phyloP scores from a whole-genome alignment of 768 basidiomycete species.

The Suillus lakei region DNA sequence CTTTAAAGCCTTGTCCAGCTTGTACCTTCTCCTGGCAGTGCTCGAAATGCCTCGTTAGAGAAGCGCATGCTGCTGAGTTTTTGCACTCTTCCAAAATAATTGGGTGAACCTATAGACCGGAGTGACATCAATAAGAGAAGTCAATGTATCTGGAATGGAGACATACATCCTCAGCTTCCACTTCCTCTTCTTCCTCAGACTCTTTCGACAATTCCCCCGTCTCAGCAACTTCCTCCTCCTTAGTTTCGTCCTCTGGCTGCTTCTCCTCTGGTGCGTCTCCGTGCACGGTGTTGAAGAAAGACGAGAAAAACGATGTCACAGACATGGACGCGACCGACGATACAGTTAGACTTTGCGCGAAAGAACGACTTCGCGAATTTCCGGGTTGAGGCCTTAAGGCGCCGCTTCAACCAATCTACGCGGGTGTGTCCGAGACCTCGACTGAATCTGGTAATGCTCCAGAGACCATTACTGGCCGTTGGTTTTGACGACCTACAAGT shows the following conservation, averaged over 20 bases:
- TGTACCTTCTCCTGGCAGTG: slow-evolving; percentile 91
- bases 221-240: slow-evolving; percentile 29
- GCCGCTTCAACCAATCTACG: slow-evolving; percentile 24
- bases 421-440: background rate
- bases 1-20: slow-evolving; percentile 81
- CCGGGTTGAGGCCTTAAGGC: slow-evolving; percentile 24
- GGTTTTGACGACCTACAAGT: background rate
- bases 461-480: background rate
- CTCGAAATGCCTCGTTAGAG: slow-evolving; percentile 80
- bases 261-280: slow-evolving; percentile 43
- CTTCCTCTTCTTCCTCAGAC: slow-evolving; percentile 45
- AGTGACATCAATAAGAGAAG: background rate
- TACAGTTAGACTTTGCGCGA: slow-evolving; percentile 15
- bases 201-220: slow-evolving; percentile 22
- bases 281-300: slow-evolving; percentile 44
- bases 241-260: slow-evolving; percentile 17
- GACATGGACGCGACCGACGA: slow-evolving; percentile 37
- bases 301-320: slow-evolving; percentile 50
- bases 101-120: slow-evolving; percentile 60
- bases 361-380: slow-evolving; percentile 27
- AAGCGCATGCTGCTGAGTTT: slow-evolving; percentile 64
- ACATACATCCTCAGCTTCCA: slow-evolving; percentile 51
- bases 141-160: background rate
- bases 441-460: background rate
- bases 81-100: slow-evolving; percentile 78